Conservation (phyloP, 148 eudicot species). For the Tetragonia tetragonoides region DNA sequence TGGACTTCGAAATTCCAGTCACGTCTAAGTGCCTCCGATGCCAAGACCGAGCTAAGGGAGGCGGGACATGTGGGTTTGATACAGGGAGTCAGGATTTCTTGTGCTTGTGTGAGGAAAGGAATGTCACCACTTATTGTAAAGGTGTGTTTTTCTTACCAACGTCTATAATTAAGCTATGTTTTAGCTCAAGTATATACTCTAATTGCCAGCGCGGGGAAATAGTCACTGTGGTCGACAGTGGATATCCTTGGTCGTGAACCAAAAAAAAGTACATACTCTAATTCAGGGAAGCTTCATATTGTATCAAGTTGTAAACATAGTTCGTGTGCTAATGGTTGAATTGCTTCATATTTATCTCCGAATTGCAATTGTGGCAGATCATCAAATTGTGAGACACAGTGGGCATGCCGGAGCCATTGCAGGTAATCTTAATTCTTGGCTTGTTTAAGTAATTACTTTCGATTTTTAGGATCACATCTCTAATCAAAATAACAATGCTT, state of each 20-base stretch:
- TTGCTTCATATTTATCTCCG: background rate
- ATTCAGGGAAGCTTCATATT: no score
- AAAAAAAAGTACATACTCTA: no score
- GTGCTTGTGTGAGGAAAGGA: conserved; percentile 74
- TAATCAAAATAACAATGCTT: background rate
- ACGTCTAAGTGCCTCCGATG: conserved; percentile 67
- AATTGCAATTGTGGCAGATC: conserved; percentile 32
- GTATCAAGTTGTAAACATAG: no score
- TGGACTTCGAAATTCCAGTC: conserved; percentile 82
- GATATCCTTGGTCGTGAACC: no score
- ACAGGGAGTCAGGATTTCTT: conserved; percentile 49
- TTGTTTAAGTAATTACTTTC: background rate
- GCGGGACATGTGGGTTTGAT: conserved; percentile 84
- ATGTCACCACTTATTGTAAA: conserved; percentile 73
- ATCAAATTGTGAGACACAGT: conserved; percentile 11
- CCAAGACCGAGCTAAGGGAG: conserved; percentile 69
- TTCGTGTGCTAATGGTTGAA: no score
- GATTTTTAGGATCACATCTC: background rate
- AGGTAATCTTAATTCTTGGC: conserved; percentile 23
- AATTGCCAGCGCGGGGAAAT: no score
- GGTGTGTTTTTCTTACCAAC: conserved; percentile 33
- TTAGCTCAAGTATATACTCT: no score
- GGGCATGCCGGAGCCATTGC: conserved; percentile 38
- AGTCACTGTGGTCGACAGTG: no score
- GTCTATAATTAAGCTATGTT: no score